Conservation (phyloP, 768 basidiomycete species). For the Termitomyces eurrhizus region DNA sequence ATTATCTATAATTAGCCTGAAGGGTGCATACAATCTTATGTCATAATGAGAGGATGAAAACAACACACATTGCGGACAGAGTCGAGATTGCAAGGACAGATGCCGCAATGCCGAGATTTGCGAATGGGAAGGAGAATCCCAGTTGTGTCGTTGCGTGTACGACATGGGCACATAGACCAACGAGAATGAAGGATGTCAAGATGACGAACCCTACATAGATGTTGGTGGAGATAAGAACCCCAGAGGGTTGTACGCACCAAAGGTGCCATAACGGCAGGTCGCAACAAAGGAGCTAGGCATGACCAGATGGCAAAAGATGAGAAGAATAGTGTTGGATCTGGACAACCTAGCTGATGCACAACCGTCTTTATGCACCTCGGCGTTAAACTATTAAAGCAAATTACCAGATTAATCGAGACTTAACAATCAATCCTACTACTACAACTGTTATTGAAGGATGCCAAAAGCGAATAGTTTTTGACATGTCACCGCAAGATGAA, state of each 20-base stretch:
- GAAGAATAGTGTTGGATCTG: background rate
- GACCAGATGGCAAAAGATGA: background rate
- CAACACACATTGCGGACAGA: conserved; percentile 34
- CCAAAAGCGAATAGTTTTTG: background rate
- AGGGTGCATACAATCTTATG: background rate
- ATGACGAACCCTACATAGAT: conserved; percentile 11
- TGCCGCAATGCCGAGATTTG: conserved; percentile 32
- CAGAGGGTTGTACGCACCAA: background rate
- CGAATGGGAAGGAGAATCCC: conserved; percentile 23
- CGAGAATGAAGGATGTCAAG: conserved; percentile 25
- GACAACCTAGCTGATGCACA: background rate
- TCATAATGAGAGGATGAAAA: background rate
- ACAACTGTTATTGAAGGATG: background rate
- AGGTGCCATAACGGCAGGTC: background rate
- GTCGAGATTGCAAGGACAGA: conserved; percentile 34
- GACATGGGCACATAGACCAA: conserved; percentile 20
- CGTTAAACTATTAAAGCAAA: background rate
- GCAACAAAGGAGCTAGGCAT: background rate
- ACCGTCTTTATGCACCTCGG: background rate
- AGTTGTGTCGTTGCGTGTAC: conserved; percentile 15
- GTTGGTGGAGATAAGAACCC: background rate
- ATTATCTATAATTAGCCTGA: conserved; percentile 31
- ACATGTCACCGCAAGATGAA: background rate
- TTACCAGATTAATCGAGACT: background rate
- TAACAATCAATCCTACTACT: background rate